Evolutionary conservation across 2,329 filamentous ascomycete species (phyloP), one percentile per base, ranked within the genome.

Genomic region (Teratosphaeria gauchensis): DNA sequence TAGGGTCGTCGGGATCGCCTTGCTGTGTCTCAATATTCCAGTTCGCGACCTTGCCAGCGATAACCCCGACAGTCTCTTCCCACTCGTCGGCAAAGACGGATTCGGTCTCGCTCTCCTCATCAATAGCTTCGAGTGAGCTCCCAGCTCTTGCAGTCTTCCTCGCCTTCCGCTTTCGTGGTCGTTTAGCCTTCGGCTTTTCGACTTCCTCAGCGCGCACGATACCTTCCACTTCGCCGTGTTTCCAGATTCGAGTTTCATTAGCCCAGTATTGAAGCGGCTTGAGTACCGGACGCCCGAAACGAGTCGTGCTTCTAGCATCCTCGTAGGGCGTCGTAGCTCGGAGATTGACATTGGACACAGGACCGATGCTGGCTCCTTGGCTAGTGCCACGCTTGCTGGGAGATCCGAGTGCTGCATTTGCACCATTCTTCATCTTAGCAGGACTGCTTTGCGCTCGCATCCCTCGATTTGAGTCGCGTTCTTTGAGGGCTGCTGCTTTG

Each of bases 251-350:
- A 57, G 83, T 83, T 71, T 97, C 92, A 64, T 91, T 91, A 66
- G 85, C 85, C 92, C 92, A 97, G 71, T 82, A 95, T 30, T 89
- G 84, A 35, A 96, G 75, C 0, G 92, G 94, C 61, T 84, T 84
- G 62, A 90, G 86, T 9, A 89, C 90, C 56, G 84, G 83, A 58
- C 94, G 84, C 1, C 90, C 92, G 12, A 87, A 92, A 57, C 90
- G 85, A n/a, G 82, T 82, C 55, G 86, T 89, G 32, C 78, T 78
- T 62, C 82, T 77, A 30, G 75, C 77, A 56, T 84, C 79, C 48
- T 74, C 72, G 14, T 68, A 67, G 6, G 74, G 74, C 24, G 74
- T 76, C 31, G 64, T 66, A 12, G 72, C 68, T 53, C 74, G 73
- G 6, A 74, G 64, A 51, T 68, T 65, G 24, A 72, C 69, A 53